Conservation (phyloP, 2,329 filamentous ascomycete species). For the Cladorrhinum sp. region DNA sequence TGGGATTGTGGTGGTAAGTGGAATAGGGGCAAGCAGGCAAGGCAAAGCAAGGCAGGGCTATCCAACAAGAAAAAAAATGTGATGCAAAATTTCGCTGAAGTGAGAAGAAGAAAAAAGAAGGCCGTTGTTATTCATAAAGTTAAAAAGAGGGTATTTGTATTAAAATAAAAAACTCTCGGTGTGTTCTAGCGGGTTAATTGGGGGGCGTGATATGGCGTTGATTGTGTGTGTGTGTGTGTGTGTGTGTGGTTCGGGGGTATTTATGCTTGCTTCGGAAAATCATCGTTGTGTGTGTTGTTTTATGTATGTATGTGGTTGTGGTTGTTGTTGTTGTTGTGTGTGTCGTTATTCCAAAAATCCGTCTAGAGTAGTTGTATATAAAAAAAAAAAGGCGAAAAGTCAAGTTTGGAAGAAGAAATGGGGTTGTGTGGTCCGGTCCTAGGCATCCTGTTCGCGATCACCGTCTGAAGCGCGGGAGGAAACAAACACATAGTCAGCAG, state of each 20-base stretch:
- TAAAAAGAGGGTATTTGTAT: background rate
- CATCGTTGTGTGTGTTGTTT: background rate
- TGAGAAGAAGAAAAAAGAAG: background rate
- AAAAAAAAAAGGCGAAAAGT: background rate
- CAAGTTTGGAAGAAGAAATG: background rate
- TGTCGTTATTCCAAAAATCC: background rate
- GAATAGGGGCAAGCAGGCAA: too few relatives aligned
- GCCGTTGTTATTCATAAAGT: background rate
- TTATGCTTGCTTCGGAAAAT: background rate
- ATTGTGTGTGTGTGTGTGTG: background rate
- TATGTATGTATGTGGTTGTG: background rate
- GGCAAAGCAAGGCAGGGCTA: too few relatives aligned
- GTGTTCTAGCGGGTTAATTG: background rate
- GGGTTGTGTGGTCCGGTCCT: conserved; percentile 16
- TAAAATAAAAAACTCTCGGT: background rate
- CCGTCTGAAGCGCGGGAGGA: conserved; percentile 38
- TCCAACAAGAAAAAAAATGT: background rate
- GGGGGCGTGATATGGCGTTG: background rate
- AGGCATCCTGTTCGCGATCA: conserved; percentile 39
- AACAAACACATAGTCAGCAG: conserved; percentile 44
- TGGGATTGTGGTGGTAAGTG: too few relatives aligned
- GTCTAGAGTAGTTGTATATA: background rate
- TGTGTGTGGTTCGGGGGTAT: background rate
- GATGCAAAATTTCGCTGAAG: background rate
- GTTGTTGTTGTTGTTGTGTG: background rate